Evolutionary conservation across 2,329 filamentous ascomycete species (phyloP).

Genomic region (Mycogone perniciosa): DNA sequence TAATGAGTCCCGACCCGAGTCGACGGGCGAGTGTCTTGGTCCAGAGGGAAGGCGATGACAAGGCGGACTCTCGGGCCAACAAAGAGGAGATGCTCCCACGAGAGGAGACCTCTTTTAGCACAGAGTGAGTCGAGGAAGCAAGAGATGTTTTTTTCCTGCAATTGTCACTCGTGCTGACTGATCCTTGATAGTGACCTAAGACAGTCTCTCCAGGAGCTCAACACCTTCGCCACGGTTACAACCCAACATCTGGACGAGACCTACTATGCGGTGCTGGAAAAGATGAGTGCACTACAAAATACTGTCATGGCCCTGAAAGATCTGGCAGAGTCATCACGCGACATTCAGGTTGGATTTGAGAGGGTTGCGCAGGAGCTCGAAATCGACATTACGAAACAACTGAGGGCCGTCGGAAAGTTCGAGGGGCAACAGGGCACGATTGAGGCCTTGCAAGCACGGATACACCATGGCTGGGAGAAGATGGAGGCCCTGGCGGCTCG

Average conservation of each 20-base stretch:
- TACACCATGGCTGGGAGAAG: slow-evolving; percentile 53
- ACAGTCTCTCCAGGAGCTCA: slow-evolving; percentile 48
- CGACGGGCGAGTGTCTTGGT: slow-evolving; percentile 36
- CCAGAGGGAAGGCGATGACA: slow-evolving; percentile 24
- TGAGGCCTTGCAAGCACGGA: slow-evolving; percentile 52
- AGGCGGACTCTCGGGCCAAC: slow-evolving; percentile 19
- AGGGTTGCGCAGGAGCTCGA: slow-evolving; percentile 53
- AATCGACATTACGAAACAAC: slow-evolving; percentile 53
- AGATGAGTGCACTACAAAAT: slow-evolving; percentile 55
- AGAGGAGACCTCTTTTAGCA: neutral
- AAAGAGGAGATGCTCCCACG: slow-evolving; percentile 29
- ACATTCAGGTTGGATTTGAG: slow-evolving; percentile 53
- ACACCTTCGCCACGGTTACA: slow-evolving; percentile 53
- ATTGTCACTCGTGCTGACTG: slow-evolving; percentile 16
- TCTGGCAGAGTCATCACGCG: slow-evolving; percentile 55
- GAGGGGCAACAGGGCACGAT: slow-evolving; percentile 60
- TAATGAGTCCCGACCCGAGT: slow-evolving; percentile 37
- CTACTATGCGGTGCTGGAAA: slow-evolving; percentile 68
- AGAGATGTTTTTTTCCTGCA: neutral
- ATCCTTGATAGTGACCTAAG: slow-evolving; percentile 40
- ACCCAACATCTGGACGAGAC: slow-evolving; percentile 65
- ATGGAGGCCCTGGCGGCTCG: slow-evolving; percentile 55
- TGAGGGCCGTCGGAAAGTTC: slow-evolving; percentile 57
- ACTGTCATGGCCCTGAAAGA: slow-evolving; percentile 61
- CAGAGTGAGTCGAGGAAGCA: neutral